Evolutionary conservation across 2,329 filamentous ascomycete genomes (phyloP), one percentile per base, ranked within the genome.

Genomic region (Xylariaceae sp.): DNA sequence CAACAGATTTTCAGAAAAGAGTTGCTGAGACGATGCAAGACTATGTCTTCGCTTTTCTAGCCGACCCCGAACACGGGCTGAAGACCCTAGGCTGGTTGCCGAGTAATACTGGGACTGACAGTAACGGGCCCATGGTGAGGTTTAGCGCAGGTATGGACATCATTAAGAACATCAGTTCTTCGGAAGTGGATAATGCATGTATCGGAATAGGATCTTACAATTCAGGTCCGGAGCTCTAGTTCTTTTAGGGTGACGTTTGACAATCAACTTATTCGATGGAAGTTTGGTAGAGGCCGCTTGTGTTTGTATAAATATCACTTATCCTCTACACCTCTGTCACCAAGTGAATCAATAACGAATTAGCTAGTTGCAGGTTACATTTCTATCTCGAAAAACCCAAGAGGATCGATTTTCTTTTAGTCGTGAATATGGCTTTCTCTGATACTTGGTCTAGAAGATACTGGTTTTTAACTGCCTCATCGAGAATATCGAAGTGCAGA

Each of bases 21-120:
- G 62, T 64, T 9, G 61, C 65, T 21, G 62, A 67, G 46, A 45
- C 48, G 12, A 67, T 66, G 63, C 65, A 66, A 41, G 63, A 67
- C 50, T 65, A 64, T 21, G 59, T 65, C n/a, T 46, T 64, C 14
- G 63, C 63, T 20, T 67, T 67, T 37, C 41, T 67, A n/a, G 47
- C 48, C 14, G 63, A 67, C 32, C 63, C 63, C 5, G 42, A 63
- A 7, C 32, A 59, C 21, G 63, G 64, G 0, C 21, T 65, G 19
- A 56, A 44, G 48, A 50, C 58, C 1, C 40, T 56, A 29, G 54
- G 57, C 6, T 65, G 62, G 59, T 18, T 44, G 2, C 53, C 50
- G 20, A 58, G 48, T 21, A 18, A 50, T n/a, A 19, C 18, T 2
- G 41, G 19, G 32, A 52, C 44, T 21, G 50, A 20, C 3, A 45